Evolutionary conservation across 2,329 filamentous ascomycete genomes (phyloP).

Genomic region (Monilinia fructigena): DNA sequence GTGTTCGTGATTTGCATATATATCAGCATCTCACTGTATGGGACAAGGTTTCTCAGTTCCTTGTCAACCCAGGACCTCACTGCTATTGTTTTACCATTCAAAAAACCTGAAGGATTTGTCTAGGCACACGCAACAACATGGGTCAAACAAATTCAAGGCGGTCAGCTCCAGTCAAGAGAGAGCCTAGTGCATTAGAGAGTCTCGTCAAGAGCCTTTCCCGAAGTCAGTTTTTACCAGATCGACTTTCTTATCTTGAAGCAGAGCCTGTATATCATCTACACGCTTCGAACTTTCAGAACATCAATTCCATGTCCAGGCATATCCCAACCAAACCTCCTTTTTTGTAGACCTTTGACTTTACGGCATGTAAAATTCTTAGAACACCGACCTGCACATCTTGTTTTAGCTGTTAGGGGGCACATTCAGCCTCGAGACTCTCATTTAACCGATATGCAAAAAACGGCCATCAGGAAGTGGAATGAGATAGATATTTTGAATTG

Average conservation of each 20-base stretch:
- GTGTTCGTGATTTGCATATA: not conserved
- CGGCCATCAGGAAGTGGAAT: not conserved
- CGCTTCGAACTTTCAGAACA: not conserved
- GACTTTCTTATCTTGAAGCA: not conserved
- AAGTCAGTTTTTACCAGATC: not conserved
- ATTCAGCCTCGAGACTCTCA: not conserved
- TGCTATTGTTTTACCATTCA: not conserved
- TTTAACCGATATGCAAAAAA: not conserved
- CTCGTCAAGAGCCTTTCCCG: not conserved
- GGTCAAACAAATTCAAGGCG: not conserved
- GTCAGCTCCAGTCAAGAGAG: not conserved
- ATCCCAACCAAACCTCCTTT: not conserved
- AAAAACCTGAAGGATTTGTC: not conserved
- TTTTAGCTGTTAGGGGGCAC: not conserved
- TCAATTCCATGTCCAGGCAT: not conserved
- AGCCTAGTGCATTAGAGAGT: not conserved
- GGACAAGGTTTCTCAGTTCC: fast-evolving
- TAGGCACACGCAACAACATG: not conserved
- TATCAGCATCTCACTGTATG: not conserved
- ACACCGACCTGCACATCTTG: constrained; percentile 3
- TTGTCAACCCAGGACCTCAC: not conserved
- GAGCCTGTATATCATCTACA: not conserved
- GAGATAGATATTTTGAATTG: not conserved
- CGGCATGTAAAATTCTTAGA: not conserved
- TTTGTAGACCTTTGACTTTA: not conserved